Evolutionary conservation across 257 asterid species (phyloP).

Genomic region (Solanum rostratum): DNA sequence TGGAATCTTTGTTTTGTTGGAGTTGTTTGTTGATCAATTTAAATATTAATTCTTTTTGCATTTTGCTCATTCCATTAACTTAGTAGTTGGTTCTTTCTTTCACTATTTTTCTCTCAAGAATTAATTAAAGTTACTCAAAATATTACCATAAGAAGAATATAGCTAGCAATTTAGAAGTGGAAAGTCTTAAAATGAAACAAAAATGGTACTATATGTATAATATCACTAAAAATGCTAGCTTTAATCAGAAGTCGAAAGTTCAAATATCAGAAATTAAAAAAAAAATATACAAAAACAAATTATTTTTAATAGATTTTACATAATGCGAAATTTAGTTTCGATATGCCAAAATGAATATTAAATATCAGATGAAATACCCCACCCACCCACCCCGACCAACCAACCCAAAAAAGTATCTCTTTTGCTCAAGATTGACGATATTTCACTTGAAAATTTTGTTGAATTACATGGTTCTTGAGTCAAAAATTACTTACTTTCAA

Average conservation of each 20-base stretch:
- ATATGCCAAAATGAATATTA: no score
- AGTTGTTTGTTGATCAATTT: background rate
- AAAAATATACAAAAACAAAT: no score
- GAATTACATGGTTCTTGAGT: background rate
- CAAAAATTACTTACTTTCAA: background rate
- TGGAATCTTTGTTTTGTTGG: background rate
- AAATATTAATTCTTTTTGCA: background rate
- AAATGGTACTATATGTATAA: background rate
- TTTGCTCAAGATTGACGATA: background rate
- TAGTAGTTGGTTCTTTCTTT: background rate
- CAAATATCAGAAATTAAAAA: no score
- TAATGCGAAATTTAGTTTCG: no score
- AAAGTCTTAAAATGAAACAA: background rate
- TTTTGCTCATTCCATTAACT: conserved; percentile 4
- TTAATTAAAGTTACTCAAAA: background rate
- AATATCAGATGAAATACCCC: no score
- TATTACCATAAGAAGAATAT: background rate
- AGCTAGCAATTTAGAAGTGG: background rate
- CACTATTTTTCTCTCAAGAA: background rate
- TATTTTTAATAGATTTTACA: no score
- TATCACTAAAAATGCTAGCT: background rate
- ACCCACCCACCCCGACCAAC: no score
- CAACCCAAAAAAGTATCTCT: no score
- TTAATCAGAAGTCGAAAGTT: no score
- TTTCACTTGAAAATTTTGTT: background rate